Base-by-base conservation (phyloP, 768 basidiomycete genomes). In the Xerocomus spinulosus region DNA sequence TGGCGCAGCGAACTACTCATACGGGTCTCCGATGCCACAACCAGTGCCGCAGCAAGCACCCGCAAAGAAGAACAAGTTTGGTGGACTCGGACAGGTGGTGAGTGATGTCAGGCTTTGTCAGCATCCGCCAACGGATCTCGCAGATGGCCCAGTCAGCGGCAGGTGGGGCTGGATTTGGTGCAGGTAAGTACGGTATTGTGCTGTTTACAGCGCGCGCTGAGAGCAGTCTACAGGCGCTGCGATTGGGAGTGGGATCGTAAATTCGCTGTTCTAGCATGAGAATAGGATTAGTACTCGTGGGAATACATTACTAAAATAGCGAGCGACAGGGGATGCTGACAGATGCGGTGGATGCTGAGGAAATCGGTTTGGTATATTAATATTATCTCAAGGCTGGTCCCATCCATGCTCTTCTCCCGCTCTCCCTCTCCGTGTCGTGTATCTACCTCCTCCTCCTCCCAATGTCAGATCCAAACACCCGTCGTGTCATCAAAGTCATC, bases 141-240 rank as follows among this genome's bases (percentile, higher is more conserved):
- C 14, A 68, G 68, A 63, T 68, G 60, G 67, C 59, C 4, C 53
- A 59, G 24, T 59, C 68, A 3, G 68, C 69, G 2, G 68, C 62
- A 1, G 64, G 75, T 15, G 79, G 77, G 29, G 64, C 69, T 3
- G 77, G 77, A 1, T 77, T 77, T 42, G 77, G 77, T 17, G 74
- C 72, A 44, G 72, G 73, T 69, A 18, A 55, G 71, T 60, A 13
- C n/a, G n/a, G n/a, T n/a, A n/a, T n/a, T n/a, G n/a, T 2, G 0
- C 0, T 12, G 29, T 28, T 1, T 18, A 3, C n/a, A 35, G 23
- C 17, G 6, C 0, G n/a, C n/a, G n/a, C n/a, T n/a, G n/a, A n/a
- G n/a, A n/a, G n/a, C n/a, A n/a, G n/a, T 2, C 5, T n/a, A 9
- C 48, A 77, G 77, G 77, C 30, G 70, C 72, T 51, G 73, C 73